These are phyloP conservation scores for Micromonas commoda DNA, from an alignment of 139 green algal genomes.

Conservation along the genomic window DNA sequence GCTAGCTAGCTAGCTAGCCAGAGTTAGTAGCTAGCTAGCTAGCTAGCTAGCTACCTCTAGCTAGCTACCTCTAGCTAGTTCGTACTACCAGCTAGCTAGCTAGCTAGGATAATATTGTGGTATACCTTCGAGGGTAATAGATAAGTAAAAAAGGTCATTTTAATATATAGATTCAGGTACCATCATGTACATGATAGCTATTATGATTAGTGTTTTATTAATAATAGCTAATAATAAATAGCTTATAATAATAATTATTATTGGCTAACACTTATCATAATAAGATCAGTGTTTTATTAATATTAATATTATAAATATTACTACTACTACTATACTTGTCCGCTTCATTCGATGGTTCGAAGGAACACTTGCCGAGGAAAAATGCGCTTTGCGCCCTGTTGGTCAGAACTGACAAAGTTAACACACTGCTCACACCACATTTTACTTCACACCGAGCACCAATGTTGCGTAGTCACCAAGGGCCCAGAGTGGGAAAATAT, in stretches of 20 bases:
- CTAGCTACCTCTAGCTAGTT: background rate
- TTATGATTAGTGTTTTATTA: constrained; percentile 3
- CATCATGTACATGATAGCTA: too few species aligned
- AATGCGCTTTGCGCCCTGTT: background rate
- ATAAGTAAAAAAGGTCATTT: too few species aligned
- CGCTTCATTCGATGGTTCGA: too few species aligned
- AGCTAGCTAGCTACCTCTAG: background rate
- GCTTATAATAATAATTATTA: background rate
- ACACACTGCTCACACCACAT: background rate
- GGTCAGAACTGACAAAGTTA: background rate
- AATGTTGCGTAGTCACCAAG: constrained; percentile 68
- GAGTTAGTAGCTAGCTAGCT: background rate
- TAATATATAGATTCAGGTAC: background rate
- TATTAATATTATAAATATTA: too few species aligned
- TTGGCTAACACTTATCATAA: too few species aligned
- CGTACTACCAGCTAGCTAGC: background rate
- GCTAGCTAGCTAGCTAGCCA: background rate
- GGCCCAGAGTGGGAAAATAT: constrained; percentile 98
- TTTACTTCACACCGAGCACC: constrained; percentile 2
- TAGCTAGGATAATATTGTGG: background rate
- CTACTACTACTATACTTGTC: too few species aligned
- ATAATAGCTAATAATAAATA: background rate
- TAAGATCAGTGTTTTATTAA: too few species aligned
- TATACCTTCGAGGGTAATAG: background rate
- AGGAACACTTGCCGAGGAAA: too few species aligned